These are phyloP conservation scores for Chaetomium globosum DNA, from an alignment of 2,329 filamentous ascomycete species.

Conservation along the genomic window DNA sequence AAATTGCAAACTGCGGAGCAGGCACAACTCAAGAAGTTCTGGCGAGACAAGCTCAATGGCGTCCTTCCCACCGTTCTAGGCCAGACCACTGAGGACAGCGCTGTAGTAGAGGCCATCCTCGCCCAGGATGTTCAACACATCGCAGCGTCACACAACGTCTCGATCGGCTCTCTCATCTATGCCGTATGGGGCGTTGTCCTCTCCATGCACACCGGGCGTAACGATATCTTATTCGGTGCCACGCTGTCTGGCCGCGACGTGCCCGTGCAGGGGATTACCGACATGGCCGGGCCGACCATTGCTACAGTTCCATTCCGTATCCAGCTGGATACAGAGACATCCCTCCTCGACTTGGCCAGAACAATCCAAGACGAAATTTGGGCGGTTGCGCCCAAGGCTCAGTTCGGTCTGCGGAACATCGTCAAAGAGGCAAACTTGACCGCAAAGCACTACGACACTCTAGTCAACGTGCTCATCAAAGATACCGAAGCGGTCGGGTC, in stretches of 20 bases:
- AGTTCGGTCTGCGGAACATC: not conserved
- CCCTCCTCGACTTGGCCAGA: not conserved
- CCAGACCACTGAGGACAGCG: not conserved
- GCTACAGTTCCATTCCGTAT: not conserved
- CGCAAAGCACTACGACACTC: not conserved
- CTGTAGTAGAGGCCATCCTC: not conserved
- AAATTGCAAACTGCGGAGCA: not conserved
- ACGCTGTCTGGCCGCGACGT: not conserved
- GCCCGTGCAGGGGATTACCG: not conserved
- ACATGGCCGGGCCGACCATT: constrained; percentile 6
- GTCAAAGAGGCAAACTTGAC: not conserved
- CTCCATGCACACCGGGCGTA: not conserved
- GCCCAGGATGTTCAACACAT: not conserved
- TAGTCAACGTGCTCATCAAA: constrained; percentile 5
- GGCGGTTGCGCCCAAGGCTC: not conserved
- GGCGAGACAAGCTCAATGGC: not conserved
- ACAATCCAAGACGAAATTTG: not conserved
- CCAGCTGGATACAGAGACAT: not conserved
- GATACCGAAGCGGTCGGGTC: not conserved
- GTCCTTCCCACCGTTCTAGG: not conserved
- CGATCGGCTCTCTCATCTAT: constrained; percentile 1
- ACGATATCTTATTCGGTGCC: not conserved
- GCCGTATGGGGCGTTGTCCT: constrained; percentile 6
- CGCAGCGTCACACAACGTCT: not conserved
- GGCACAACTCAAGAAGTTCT: not conserved